phyloP scores from a whole-genome alignment of 2,329 filamentous ascomycete genomes.

The Aspergillus eucalypticola region DNA sequence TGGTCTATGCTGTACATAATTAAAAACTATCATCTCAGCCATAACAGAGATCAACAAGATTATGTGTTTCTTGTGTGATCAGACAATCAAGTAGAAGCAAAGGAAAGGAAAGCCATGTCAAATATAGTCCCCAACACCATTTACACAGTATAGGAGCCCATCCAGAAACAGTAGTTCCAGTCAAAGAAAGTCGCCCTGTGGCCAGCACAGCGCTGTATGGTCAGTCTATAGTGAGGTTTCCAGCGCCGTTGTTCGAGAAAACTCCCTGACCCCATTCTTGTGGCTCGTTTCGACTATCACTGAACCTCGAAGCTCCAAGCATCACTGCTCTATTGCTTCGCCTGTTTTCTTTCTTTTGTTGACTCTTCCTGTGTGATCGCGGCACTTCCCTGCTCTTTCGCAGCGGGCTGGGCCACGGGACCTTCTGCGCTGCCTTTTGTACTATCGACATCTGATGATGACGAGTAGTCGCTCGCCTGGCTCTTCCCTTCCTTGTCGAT shows the following conservation, averaged over 20 bases:
- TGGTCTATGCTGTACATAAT: conserved; percentile 7
- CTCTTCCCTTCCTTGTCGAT: conserved; percentile 57
- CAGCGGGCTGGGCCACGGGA: conserved; percentile 23
- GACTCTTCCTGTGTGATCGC: background rate
- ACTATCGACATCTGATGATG: conserved; percentile 10
- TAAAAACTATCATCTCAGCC: background rate
- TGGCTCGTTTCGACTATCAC: background rate
- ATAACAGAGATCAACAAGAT: conserved; percentile 2
- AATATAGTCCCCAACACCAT: conserved; percentile 6
- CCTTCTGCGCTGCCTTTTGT: conserved; percentile 25
- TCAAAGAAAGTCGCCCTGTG: conserved; percentile 18
- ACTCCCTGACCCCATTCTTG: background rate
- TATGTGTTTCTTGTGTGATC: background rate
- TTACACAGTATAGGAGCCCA: conserved; percentile 16
- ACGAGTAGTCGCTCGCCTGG: conserved; percentile 5
- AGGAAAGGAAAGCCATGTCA: background rate
- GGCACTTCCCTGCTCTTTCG: conserved; percentile 11
- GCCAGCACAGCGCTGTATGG: conserved; percentile 21
- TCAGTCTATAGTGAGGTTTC: background rate
- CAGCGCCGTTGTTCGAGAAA: background rate
- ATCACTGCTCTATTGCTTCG: conserved; percentile 1
- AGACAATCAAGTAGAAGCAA: background rate
- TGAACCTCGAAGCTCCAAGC: background rate
- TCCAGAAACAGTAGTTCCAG: conserved; percentile 4
- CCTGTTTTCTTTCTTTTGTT: background rate